Percentiles rank a stretch among this genome's conserved stretches.
Conservation (phyloP, 1,139 yeast genomes). For the Geotrichum siamense region DNA sequence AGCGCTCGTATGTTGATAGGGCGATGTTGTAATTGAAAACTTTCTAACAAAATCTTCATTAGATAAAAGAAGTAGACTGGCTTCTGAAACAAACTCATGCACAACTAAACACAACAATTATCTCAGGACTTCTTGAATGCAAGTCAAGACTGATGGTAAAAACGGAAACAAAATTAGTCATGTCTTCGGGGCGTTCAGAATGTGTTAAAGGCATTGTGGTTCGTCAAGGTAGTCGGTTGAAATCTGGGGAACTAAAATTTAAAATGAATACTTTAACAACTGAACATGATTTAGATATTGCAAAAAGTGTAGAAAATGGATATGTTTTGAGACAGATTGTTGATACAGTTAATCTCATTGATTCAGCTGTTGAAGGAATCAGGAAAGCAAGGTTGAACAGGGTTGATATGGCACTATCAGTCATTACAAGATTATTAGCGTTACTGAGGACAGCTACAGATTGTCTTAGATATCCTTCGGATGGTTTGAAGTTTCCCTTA, state of each 20-base stretch:
- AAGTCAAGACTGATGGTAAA: constrained; percentile 25
- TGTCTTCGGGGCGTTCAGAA: constrained; percentile 31
- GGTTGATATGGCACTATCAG: constrained; percentile 11
- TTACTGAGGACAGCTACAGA: constrained; percentile 23
- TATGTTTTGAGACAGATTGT: constrained; percentile 25
- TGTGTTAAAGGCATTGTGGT: constrained; percentile 32
- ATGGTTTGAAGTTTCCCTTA: constrained; percentile 21
- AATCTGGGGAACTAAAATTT: constrained; percentile 27
- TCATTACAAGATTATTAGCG: constrained; percentile 9
- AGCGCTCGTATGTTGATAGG: constrained; percentile 4
- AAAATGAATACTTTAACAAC: constrained; percentile 19
- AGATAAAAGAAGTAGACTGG: constrained; percentile 29
- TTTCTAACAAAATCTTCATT: too few species aligned
- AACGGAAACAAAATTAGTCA: constrained; percentile 30
- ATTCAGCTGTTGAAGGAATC: constrained; percentile 15
- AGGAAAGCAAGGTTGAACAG: constrained; percentile 11
- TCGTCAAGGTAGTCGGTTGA: constrained; percentile 27
- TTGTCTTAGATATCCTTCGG: constrained; percentile 22
- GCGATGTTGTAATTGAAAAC: too few species aligned
- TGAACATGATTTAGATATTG: neutral
- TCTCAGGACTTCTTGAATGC: constrained; percentile 30
- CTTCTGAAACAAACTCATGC: constrained; percentile 27
- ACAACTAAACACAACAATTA: constrained; percentile 24
- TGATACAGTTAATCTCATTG: constrained; percentile 25
- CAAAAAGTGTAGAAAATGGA: neutral